phyloP scores from a whole-genome alignment of 306 rosid species.

The Gynostemma pentaphyllum region DNA sequence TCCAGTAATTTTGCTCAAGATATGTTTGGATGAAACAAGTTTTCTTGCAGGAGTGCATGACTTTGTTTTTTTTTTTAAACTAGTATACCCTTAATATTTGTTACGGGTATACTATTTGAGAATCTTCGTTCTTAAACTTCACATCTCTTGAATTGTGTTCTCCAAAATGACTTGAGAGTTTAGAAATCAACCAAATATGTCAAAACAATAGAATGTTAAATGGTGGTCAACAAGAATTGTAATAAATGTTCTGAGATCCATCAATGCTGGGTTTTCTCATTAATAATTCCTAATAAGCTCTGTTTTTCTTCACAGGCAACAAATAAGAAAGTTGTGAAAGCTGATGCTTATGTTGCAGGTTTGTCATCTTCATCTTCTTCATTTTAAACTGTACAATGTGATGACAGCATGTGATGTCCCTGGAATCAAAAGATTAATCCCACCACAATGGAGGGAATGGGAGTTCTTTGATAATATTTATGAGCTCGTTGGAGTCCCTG shows the following conservation, averaged over 20 bases:
- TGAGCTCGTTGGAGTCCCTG: conserved; percentile 90
- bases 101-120: too few relatives aligned
- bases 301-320: conserved; percentile 60
- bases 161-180: background rate
- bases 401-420: conserved; percentile 95
- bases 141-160: background rate
- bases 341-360: conserved; percentile 98
- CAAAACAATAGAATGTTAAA: background rate
- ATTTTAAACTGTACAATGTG: conserved; percentile 22
- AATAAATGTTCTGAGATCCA: background rate
- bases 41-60: too few relatives aligned
- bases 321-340: conserved; percentile 63
- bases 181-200: background rate
- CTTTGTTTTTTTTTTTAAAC: too few relatives aligned
- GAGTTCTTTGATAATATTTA: conserved; percentile 73
- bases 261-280: background rate
- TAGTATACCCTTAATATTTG: too few relatives aligned
- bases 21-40: background rate
- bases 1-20: background rate
- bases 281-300: conserved; percentile 4
- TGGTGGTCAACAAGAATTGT: background rate
- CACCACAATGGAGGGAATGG: conserved; percentile 69
- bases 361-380: conserved; percentile 5
- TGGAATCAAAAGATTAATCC: conserved; percentile 86
- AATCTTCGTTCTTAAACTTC: background rate